Conservation (phyloP, 202 grass and related monocot genomes). For the Schoenoplectus tabernaemontani region DNA sequence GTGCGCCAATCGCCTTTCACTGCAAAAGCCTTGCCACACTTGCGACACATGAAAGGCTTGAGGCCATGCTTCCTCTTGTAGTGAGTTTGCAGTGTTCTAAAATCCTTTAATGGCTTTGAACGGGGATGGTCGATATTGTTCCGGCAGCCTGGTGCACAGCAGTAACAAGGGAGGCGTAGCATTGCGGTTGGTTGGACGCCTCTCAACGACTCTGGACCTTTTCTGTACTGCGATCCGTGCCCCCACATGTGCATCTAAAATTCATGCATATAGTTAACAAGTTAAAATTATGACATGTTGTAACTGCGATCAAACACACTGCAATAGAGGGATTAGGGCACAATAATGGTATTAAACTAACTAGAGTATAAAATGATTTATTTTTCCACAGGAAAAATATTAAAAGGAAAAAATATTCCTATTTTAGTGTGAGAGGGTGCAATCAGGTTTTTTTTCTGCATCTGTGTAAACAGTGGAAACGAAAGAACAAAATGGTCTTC, state of each 20-base stretch:
- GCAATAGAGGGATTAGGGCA: background rate
- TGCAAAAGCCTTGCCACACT: conserved; percentile 92
- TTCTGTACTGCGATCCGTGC: conserved; percentile 93
- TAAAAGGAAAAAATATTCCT: background rate
- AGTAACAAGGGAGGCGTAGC: conserved; percentile 95
- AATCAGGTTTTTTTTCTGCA: background rate
- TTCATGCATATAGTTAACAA: background rate
- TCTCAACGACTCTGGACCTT: conserved; percentile 80
- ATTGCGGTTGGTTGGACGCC: conserved; percentile 97
- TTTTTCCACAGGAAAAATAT: background rate
- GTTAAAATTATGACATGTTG: background rate
- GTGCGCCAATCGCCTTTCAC: conserved; percentile 98
- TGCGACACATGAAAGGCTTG: conserved; percentile 96
- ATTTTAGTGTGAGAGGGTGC: background rate
- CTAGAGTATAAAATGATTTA: background rate
- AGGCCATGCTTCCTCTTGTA: conserved; percentile 99
- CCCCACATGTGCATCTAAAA: conserved; percentile 99
- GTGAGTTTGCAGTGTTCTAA: conserved; percentile 96
- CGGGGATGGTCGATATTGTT: conserved; percentile 98
- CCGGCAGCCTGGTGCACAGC: conserved; percentile 81
- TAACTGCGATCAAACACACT: background rate
- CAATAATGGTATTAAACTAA: background rate
- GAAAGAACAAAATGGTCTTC: background rate
- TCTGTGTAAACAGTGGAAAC: background rate
- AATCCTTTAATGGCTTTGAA: conserved; percentile 91